Conservation (phyloP, 2,329 filamentous ascomycete genomes). For the Laburnicola sp. region DNA sequence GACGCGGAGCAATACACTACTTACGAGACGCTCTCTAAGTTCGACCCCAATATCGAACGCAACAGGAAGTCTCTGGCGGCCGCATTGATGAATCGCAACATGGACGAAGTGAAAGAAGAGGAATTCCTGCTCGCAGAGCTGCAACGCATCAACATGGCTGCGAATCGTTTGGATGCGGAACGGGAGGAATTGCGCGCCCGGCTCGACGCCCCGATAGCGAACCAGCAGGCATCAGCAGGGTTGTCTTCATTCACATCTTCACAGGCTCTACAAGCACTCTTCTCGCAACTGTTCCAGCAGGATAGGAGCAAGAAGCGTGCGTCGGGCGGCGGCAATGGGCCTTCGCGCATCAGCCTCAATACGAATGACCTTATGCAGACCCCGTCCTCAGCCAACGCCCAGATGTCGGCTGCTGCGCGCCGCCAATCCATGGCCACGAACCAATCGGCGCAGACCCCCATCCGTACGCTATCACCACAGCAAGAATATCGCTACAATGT, state of each 20-base stretch:
- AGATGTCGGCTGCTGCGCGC: constrained; percentile 36
- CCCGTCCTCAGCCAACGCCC: constrained; percentile 33
- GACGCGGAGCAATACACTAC: constrained; percentile 75
- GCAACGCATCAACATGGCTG: constrained; percentile 84
- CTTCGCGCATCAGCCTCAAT: constrained; percentile 44
- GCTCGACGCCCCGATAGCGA: constrained; percentile 78
- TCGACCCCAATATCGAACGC: constrained; percentile 77
- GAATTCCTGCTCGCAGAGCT: constrained; percentile 86
- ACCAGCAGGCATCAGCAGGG: constrained; percentile 33
- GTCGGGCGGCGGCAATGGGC: constrained; percentile 30
- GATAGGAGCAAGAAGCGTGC: constrained; percentile 89
- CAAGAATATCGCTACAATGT: constrained; percentile 84
- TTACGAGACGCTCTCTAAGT: constrained; percentile 87
- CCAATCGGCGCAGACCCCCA: constrained; percentile 43
- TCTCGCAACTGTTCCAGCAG: constrained; percentile 78
- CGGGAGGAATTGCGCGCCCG: constrained; percentile 83
- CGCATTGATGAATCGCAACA: constrained; percentile 74
- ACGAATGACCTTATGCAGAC: constrained; percentile 44
- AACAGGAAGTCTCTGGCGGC: constrained; percentile 83
- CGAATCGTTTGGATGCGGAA: constrained; percentile 84
- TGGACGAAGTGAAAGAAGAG: constrained; percentile 90
- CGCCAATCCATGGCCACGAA: constrained; percentile 43
- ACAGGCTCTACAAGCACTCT: constrained; percentile 74
- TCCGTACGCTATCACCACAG: constrained; percentile 64
- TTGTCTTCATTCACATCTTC: constrained; percentile 73